Base-by-base conservation (phyloP, 768 basidiomycete genomes). In the Boletus subcaerulescens region DNA sequence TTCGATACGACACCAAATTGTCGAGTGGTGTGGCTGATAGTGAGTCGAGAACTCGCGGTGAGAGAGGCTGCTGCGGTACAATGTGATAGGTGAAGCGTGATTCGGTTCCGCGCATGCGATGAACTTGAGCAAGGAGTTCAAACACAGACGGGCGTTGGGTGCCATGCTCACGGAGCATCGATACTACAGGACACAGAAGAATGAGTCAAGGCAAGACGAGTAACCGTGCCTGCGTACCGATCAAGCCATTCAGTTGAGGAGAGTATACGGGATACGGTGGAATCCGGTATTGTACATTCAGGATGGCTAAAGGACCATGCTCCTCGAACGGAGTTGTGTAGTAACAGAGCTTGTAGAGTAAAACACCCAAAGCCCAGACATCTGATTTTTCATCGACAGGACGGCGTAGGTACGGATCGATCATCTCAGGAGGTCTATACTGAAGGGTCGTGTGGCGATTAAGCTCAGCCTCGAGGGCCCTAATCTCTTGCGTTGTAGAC, bases 291-390 rank as follows among this genome's bases (percentile, higher is more conserved):
- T 95, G 93, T 35, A 95, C 95, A 65, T 98, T 98, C 59, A 98
- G 78, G 58, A 98, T 98, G 3, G 97, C 97, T 48, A 99, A 75
- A 3, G 93, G 91, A 1, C 96, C 96, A 62, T 98, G 94, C 66
- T 98, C 96, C 71, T 99, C 97, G 65, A 99, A 99, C 0, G 97
- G 97, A 1, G 97, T 99, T 0, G 95, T 99, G 71, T 99, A 99
- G 74, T 98, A 99, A 71, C 97, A 98, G 14, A 99, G 83, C 76
- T 98, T 99, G 78, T 98, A 99, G 14, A 99, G 79, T 56, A 99
- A 76, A 15, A 98, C 94, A 22, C 96, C 97, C 22, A 99, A 80
- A 0, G 97, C 97, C 97, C 97, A 99, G 0, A 99, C 88, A 65
- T 99, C 96, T 70, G 89, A 91, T 75, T 94, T 96, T 71, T 95